Evolutionary conservation across 192 early-diverging fungal genomes (phyloP).

Genomic region (Irineochytrium annulatum): DNA sequence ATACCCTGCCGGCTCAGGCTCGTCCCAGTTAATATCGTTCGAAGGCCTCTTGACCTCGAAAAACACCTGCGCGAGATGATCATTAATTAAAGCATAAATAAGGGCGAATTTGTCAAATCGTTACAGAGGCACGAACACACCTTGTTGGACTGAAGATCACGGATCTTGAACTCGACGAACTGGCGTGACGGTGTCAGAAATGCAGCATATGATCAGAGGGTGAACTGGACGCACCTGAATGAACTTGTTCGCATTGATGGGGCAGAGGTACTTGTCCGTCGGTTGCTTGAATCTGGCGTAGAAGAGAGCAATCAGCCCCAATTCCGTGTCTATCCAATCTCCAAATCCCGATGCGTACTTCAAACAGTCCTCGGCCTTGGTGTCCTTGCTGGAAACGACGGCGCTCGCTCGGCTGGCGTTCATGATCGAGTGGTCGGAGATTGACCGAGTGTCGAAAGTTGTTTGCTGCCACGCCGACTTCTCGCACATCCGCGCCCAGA

Average conservation of each 20-base stretch:
- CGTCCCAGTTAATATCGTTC: constrained; percentile 28
- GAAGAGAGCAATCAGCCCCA: too few relatives aligned
- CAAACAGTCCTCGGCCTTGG: too few relatives aligned
- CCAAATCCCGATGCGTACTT: too few relatives aligned
- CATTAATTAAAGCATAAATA: not conserved
- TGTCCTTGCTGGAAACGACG: too few relatives aligned
- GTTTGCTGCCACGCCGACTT: too few relatives aligned
- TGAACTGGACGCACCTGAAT: not conserved
- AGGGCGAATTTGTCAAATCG: not conserved
- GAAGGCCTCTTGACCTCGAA: constrained; percentile 44
- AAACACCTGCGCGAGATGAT: constrained; percentile 17
- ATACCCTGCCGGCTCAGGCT: constrained; percentile 13
- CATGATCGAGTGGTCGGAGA: too few relatives aligned
- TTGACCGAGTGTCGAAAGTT: too few relatives aligned
- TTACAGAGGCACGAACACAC: constrained; percentile 6
- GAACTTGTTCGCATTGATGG: not conserved
- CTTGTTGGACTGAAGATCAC: constrained; percentile 36
- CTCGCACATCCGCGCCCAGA: too few relatives aligned
- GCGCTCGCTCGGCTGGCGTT: too few relatives aligned
- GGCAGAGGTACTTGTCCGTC: not conserved
- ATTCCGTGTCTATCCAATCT: too few relatives aligned
- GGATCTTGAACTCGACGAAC: constrained; percentile 51
- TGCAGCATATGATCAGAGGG: not conserved
- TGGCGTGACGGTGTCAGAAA: too few relatives aligned
- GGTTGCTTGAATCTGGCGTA: not conserved